A percentile compares a stretch with the other conserved stretches of the same genome.
These are phyloP conservation scores for Amylocarpus encephaloides DNA, from an alignment of 2,329 filamentous ascomycete genomes.

Conservation along the genomic window DNA sequence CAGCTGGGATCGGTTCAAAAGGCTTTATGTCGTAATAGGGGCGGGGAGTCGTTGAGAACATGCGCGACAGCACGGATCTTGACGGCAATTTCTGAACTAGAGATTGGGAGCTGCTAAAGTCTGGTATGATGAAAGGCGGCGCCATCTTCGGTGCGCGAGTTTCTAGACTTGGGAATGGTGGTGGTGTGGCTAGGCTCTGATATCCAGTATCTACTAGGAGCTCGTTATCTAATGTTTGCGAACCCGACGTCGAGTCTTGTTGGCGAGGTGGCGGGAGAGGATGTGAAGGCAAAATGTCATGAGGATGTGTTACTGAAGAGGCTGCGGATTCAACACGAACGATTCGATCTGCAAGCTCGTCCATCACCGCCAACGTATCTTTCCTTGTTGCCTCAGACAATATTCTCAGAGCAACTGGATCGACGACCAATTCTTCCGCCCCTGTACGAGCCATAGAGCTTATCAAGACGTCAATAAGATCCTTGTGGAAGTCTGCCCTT, in stretches of 20 bases:
- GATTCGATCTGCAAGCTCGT: conserved; percentile 11
- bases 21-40: conserved; percentile 12
- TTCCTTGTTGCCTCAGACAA: conserved; percentile 13
- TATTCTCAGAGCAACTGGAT: conserved; percentile 9
- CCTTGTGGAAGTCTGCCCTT: conserved; percentile 11
- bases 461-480: conserved; percentile 12
- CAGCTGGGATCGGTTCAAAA: conserved; percentile 6
- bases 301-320: conserved; percentile 5
- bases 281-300: conserved; percentile 16
- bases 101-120: not conserved
- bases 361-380: conserved; percentile 13
- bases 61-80: conserved; percentile 63
- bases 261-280: conserved; percentile 7
- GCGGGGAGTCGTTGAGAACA: conserved; percentile 6
- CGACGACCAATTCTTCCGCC: conserved; percentile 5
- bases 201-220: too few relatives aligned
- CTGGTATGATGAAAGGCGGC: not conserved
- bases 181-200: too few relatives aligned
- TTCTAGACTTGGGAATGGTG: too few relatives aligned
- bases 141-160: not conserved
- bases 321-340: not conserved
- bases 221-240: too few relatives aligned
- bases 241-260: conserved; percentile 2
- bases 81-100: conserved; percentile 3
- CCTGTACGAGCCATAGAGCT: conserved; percentile 3